These are phyloP conservation scores for Cenococcum geophilum DNA, from an alignment of 495 filamentous ascomycete species.

Conservation along the genomic window DNA sequence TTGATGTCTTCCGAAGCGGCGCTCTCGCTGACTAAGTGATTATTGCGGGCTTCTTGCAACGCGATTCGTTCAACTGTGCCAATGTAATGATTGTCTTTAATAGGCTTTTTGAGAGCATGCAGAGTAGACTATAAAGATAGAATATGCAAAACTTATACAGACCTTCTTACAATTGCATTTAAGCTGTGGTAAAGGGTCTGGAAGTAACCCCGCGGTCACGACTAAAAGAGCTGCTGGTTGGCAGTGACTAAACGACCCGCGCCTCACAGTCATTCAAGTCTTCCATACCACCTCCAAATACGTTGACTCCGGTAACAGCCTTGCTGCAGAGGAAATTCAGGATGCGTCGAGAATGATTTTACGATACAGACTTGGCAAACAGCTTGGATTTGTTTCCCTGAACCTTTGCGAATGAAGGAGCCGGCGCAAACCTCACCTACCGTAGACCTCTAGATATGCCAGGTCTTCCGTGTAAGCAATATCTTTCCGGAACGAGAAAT, in stretches of 20 bases:
- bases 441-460: conserved; percentile 58
- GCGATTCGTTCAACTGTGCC: too few relatives aligned
- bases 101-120: background rate
- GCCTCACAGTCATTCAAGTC: too few relatives aligned
- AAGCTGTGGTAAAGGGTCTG: too few relatives aligned
- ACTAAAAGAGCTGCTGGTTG: too few relatives aligned
- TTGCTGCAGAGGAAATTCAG: conserved; percentile 2
- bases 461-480: conserved; percentile 68
- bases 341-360: conserved; percentile 34
- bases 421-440: background rate
- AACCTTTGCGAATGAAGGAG: conserved; percentile 25
- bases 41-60: too few relatives aligned
- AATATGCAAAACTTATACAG: background rate
- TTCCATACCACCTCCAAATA: background rate
- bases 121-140: background rate
- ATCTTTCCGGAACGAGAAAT: background rate
- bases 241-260: too few relatives aligned
- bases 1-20: conserved; percentile 5
- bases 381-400: conserved; percentile 29
- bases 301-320: background rate
- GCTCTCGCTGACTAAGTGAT: too few relatives aligned
- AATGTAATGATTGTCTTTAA: background rate
- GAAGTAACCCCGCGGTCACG: too few relatives aligned
- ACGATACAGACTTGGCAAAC: conserved; percentile 27
- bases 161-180: too few relatives aligned